Evolutionary conservation across 1,284 basidiomycete species (phyloP).

Genomic region (Rhodotorula sp.): DNA sequence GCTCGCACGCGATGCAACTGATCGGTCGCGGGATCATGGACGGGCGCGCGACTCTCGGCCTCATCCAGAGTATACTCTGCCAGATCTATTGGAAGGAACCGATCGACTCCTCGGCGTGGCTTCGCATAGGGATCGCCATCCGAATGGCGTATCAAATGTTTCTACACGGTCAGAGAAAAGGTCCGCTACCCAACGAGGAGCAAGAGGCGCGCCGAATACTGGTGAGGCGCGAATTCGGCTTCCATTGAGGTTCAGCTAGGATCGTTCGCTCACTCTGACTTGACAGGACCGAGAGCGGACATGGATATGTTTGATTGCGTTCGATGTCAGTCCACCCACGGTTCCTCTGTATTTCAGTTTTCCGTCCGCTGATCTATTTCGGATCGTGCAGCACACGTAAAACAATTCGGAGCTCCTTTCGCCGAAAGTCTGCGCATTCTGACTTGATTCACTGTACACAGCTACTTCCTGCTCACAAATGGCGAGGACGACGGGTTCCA

Average conservation of each 20-base stretch:
- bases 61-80: slow-evolving; percentile 78
- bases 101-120: slow-evolving; percentile 25
- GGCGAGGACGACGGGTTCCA: slow-evolving; percentile 27
- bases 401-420: too few species aligned
- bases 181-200: slow-evolving; percentile 15
- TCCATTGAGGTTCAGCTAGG: background rate
- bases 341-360: too few species aligned
- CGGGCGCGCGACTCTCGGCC: slow-evolving; percentile 71
- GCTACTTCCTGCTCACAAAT: slow-evolving; percentile 12
- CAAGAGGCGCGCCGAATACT: slow-evolving; percentile 22
- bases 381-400: background rate
- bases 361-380: background rate
- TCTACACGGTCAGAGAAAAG: slow-evolving; percentile 16
- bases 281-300: slow-evolving; percentile 24
- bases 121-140: slow-evolving; percentile 29
- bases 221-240: background rate
- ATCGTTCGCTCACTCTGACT: too few species aligned
- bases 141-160: slow-evolving; percentile 28
- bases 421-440: too few species aligned
- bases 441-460: too few species aligned
- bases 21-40: slow-evolving; percentile 67
- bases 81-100: slow-evolving; percentile 72
- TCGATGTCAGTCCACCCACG: slow-evolving; percentile 4
- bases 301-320: slow-evolving; percentile 14
- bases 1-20: slow-evolving; percentile 66